A percentile compares a stretch with the other conserved stretches of the same genome.
Evolutionary conservation across 1,284 basidiomycete genomes (phyloP).

Genomic region (Pseudozyma flocculosa): DNA sequence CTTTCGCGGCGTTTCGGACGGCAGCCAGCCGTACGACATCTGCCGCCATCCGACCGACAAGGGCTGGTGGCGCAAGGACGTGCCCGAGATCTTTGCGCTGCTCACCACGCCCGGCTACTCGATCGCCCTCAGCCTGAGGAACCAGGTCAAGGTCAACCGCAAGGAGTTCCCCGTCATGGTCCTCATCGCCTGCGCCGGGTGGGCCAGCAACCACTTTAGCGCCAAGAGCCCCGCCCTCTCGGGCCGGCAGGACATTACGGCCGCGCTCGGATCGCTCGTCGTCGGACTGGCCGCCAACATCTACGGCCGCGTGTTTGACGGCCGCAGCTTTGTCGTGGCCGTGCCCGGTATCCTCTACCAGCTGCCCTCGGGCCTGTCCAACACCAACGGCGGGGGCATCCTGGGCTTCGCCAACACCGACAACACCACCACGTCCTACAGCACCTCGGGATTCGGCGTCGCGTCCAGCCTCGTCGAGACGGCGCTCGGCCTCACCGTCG

Average conservation of each 20-base stretch:
- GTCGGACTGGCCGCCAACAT: slow-evolving; percentile 81
- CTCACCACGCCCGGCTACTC: slow-evolving; percentile 78
- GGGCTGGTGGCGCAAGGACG: slow-evolving; percentile 61
- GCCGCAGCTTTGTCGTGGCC: slow-evolving; percentile 72
- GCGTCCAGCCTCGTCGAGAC: slow-evolving; percentile 50
- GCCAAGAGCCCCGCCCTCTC: slow-evolving; percentile 26
- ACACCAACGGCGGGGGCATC: slow-evolving; percentile 67
- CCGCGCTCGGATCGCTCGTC: slow-evolving; percentile 68
- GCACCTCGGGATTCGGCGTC: slow-evolving; percentile 30
- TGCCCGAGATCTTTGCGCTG: slow-evolving; percentile 61
- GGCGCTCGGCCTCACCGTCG: slow-evolving; percentile 54
- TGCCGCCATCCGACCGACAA: slow-evolving; percentile 23
- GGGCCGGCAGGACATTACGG: slow-evolving; percentile 48
- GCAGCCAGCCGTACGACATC: slow-evolving; percentile 11
- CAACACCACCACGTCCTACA: slow-evolving; percentile 10
- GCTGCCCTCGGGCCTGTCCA: slow-evolving; percentile 80
- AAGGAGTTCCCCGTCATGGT: slow-evolving; percentile 72
- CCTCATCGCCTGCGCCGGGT: slow-evolving; percentile 72
- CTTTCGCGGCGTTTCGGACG: slow-evolving; percentile 20
- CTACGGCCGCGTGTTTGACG: slow-evolving; percentile 76
- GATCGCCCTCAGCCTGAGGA: slow-evolving; percentile 71
- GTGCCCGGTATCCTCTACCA: slow-evolving; percentile 75
- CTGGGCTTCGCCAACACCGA: slow-evolving; percentile 66
- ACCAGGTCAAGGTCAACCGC: slow-evolving; percentile 69
- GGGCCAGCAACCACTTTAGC: slow-evolving; percentile 60